These are phyloP conservation scores for Termitomyces sp. DNA, from an alignment of 768 basidiomycete species.

Conservation along the genomic window DNA sequence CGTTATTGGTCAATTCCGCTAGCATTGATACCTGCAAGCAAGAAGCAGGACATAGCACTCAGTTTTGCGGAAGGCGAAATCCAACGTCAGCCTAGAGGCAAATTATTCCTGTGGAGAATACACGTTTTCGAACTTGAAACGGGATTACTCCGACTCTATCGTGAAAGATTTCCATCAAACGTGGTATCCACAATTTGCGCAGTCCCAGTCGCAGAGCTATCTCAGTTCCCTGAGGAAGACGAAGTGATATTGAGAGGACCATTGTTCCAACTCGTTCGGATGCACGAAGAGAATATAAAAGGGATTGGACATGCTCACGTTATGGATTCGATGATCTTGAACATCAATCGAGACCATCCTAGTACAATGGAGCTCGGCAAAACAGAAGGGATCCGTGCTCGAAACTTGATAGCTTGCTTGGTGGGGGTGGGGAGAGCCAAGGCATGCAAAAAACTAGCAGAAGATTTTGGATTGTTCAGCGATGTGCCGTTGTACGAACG, in stretches of 20 bases:
- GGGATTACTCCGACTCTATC: slow-evolving; percentile 12
- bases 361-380: slow-evolving; percentile 20
- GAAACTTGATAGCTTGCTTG: slow-evolving; percentile 13
- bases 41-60: slow-evolving; percentile 10
- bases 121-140: slow-evolving; percentile 14
- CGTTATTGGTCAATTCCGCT: slow-evolving; percentile 20
- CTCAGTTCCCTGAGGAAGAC: slow-evolving; percentile 16
- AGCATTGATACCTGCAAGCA: slow-evolving; percentile 16
- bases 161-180: slow-evolving; percentile 13
- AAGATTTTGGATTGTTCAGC: slow-evolving; percentile 9
- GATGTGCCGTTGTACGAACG: slow-evolving; percentile 12
- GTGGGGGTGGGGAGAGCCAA: slow-evolving; percentile 15
- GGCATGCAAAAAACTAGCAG: slow-evolving; percentile 16
- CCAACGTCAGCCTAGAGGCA: not conserved
- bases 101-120: slow-evolving; percentile 16
- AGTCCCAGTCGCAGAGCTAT: slow-evolving; percentile 17
- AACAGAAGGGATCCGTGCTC: slow-evolving; percentile 13
- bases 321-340: slow-evolving; percentile 18
- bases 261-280: slow-evolving; percentile 18
- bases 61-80: slow-evolving; percentile 10
- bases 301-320: slow-evolving; percentile 7
- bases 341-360: slow-evolving; percentile 18
- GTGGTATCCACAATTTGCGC: slow-evolving; percentile 19
- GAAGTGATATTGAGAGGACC: slow-evolving; percentile 19
- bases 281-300: slow-evolving; percentile 10